phyloP scores from a whole-genome alignment of 805 yeast species.

The Candida silvicultrix region DNA sequence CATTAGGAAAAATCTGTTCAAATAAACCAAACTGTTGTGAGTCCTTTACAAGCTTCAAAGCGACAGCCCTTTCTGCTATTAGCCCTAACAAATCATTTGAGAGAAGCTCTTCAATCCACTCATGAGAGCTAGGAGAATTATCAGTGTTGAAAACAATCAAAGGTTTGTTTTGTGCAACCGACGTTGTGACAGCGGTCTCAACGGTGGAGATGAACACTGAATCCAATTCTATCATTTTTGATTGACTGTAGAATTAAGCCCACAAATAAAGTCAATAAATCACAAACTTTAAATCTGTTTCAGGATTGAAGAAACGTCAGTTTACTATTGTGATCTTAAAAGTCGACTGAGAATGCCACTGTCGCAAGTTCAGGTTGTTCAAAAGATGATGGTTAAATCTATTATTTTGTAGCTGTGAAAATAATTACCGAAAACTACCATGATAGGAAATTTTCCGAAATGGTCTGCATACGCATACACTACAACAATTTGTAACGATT shows the following conservation, averaged over 20 bases:
- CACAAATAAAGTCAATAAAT: too few relatives aligned
- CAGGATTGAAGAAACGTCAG: too few relatives aligned
- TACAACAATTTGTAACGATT: too few relatives aligned
- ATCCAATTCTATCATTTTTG: conserved; percentile 9
- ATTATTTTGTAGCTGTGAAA: background rate
- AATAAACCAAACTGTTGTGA: conserved; percentile 41
- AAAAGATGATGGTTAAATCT: background rate
- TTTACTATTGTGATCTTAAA: too few relatives aligned
- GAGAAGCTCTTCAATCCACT: conserved; percentile 17
- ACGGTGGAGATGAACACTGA: conserved; percentile 23
- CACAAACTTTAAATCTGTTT: too few relatives aligned
- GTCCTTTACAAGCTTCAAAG: conserved; percentile 33
- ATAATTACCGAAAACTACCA: background rate
- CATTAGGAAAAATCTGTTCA: conserved; percentile 48
- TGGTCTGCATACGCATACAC: too few relatives aligned
- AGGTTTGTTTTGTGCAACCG: conserved; percentile 29
- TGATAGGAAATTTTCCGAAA: background rate
- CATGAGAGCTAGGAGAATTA: conserved; percentile 16
- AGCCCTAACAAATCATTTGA: conserved; percentile 9
- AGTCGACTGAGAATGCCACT: too few relatives aligned
- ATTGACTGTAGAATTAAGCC: too few relatives aligned
- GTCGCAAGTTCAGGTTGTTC: background rate
- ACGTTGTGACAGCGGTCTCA: conserved; percentile 33
- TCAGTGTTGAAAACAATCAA: conserved; percentile 33
- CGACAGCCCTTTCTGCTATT: conserved; percentile 27